Evolutionary conservation across 805 yeast genomes (phyloP), one percentile per base, ranked within the genome.

Genomic region (Cephaloascus fragrans): DNA sequence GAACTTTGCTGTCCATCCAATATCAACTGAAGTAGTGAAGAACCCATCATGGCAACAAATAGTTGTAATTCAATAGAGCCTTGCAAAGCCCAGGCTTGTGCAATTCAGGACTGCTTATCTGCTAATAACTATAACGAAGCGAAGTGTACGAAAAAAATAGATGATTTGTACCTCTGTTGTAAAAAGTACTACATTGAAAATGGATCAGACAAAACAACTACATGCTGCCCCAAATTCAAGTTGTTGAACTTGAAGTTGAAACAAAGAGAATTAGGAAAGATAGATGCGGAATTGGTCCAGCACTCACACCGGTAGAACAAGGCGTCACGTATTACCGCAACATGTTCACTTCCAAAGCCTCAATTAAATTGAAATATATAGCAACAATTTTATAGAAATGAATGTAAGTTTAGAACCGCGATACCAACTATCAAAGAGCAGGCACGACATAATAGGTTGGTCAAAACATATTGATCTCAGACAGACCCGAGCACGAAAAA

Each of bases 401-500:
- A 43, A 63, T 80, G 83, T 80, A 54, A 63, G 84, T 79, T 75
- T 72, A 71, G 81, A 78, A 74, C 87, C 83, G 86, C 86, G 76
- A 72, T 69, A 75, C 63, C 66, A 57, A 56, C 46, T 42, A 44
- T 51, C 50, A 44, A 49, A 52, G 48, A 50, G 55, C 52, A 62
- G 67, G 71, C 73, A 65, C 80, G 81, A 68, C 80, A 68, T 64
- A 62, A 61, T 47, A 54, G 69, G 71, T 74, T 75, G 71, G 69
- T 60, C 56, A 57, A 60, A 70, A 69, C 73, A 43, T 40, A 51
- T 76, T 64, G 41, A 62, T 84, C 89, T 84, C 73, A 83, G 93
- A 83, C 84, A 67, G 64, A 83, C 93, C 93, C 93, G 89, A 84
- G 95, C 95, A 84, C 95, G 85, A 73, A 73, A 64, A 46, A 56